A percentile compares a stretch with the other conserved stretches of the same genome.
Evolutionary conservation across 75 land plant genomes (phyloP).

Genomic region (Sequoiadendron giganteum): DNA sequence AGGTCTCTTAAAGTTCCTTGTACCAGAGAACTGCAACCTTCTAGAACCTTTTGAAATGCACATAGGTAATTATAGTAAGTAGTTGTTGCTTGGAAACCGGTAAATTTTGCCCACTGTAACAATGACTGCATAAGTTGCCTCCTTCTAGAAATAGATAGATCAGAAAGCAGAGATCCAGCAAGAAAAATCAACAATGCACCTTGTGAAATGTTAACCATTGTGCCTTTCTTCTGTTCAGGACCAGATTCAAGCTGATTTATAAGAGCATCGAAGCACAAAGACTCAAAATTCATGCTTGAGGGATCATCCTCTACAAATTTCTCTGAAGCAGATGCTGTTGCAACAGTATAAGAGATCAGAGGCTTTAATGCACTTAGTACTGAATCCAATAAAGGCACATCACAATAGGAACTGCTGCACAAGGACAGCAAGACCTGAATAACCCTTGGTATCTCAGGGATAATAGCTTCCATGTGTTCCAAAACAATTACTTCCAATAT

Average conservation of each 20-base stretch:
- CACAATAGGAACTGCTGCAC: conserved; percentile 67
- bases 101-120: conserved; percentile 61
- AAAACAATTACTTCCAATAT: conserved; percentile 75
- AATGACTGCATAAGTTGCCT: conserved; percentile 47
- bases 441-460: conserved; percentile 87
- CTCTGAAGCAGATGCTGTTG: conserved; percentile 39
- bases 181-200: conserved; percentile 63
- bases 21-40: conserved; percentile 37
- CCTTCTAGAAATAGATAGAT: conserved; percentile 54
- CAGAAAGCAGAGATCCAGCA: conserved; percentile 57
- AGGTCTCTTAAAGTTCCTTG: conserved; percentile 24
- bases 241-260: conserved; percentile 39
- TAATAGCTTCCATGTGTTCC: conserved; percentile 92
- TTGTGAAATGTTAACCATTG: conserved; percentile 18
- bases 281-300: conserved; percentile 51
- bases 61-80: conserved; percentile 55
- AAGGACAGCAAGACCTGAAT: conserved; percentile 61
- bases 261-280: conserved; percentile 67
- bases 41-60: conserved; percentile 68
- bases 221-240: conserved; percentile 30
- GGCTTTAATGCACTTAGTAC: conserved; percentile 69
- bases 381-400: conserved; percentile 75
- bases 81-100: conserved; percentile 34
- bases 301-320: conserved; percentile 26
- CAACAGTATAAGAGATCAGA: conserved; percentile 63